phyloP scores from a whole-genome alignment of 2,329 filamentous ascomycete species.

The Nemania sp. region DNA sequence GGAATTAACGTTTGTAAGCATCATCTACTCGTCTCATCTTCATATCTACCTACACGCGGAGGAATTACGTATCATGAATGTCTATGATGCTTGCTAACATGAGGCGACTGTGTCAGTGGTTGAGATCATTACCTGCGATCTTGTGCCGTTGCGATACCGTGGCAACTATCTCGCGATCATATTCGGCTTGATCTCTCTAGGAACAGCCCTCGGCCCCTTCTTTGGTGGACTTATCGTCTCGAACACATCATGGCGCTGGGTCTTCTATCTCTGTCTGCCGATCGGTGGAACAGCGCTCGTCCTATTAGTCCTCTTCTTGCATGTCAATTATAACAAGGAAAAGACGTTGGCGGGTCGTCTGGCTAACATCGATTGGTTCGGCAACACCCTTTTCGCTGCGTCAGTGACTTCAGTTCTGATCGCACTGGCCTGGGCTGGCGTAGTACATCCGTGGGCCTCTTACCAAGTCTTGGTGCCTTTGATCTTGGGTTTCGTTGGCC shows the following conservation, averaged over 20 bases:
- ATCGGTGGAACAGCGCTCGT: constrained; percentile 34
- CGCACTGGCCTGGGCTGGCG: constrained; percentile 45
- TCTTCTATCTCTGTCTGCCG: constrained; percentile 39
- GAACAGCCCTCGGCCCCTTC: constrained; percentile 27
- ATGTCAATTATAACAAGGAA: constrained; percentile 36
- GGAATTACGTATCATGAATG: no score
- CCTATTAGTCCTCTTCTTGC: constrained; percentile 34
- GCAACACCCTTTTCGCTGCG: constrained; percentile 43
- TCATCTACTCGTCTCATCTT: no score
- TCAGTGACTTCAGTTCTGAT: constrained; percentile 43
- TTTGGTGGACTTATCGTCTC: constrained; percentile 30
- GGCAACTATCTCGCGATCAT: constrained; percentile 43
- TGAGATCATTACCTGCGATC: constrained; percentile 52
- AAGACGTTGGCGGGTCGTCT: constrained; percentile 21
- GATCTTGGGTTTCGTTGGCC: constrained; percentile 43
- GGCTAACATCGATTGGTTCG: constrained; percentile 43
- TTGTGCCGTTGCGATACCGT: constrained; percentile 52
- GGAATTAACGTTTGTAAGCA: constrained; percentile 13
- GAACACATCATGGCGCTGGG: constrained; percentile 33
- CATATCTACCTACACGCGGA: no score
- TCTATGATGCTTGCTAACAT: no score
- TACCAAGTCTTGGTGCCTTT: constrained; percentile 44
- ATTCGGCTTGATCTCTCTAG: constrained; percentile 27
- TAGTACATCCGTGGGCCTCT: constrained; percentile 43
- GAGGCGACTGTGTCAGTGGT: no score